A percentile compares a stretch with the other conserved stretches of the same genome.
Evolutionary conservation across 768 basidiomycete species (phyloP).

Genomic region (Naganishia randhawae): DNA sequence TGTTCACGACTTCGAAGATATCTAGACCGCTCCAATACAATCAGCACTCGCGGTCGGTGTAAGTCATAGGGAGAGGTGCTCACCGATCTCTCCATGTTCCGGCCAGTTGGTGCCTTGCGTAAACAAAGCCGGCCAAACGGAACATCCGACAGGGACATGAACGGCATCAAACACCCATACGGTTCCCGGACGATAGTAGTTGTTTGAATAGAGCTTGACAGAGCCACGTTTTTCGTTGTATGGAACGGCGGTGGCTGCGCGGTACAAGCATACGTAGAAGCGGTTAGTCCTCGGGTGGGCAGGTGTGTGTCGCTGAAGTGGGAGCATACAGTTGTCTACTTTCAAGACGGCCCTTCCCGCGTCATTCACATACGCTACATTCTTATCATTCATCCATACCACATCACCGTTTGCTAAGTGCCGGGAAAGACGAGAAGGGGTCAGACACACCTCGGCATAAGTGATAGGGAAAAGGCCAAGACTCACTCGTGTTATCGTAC

Average conservation of each 20-base stretch:
- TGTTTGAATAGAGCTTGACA: slow-evolving; percentile 46
- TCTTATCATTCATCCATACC: slow-evolving; percentile 21
- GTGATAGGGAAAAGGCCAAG: not conserved
- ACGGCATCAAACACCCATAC: slow-evolving; percentile 33
- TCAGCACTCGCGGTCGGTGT: not conserved
- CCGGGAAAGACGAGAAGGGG: not conserved
- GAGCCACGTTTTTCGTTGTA: slow-evolving; percentile 50
- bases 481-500: slow-evolving; percentile 31
- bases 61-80: slow-evolving; percentile 37
- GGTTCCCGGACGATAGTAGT: slow-evolving; percentile 43
- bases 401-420: slow-evolving; percentile 29
- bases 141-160: slow-evolving; percentile 25
- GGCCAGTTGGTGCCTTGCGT: slow-evolving; percentile 55
- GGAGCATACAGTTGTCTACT: slow-evolving; percentile 28
- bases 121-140: slow-evolving; percentile 42
- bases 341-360: slow-evolving; percentile 25
- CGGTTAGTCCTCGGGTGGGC: not conserved
- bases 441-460: not conserved
- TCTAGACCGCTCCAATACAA: slow-evolving; percentile 63
- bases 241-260: slow-evolving; percentile 34
- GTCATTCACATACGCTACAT: slow-evolving; percentile 23
- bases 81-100: slow-evolving; percentile 51
- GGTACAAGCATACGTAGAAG: not conserved
- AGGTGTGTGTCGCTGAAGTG: too few relatives aligned
- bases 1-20: slow-evolving; percentile 77